Conservation (phyloP, 805 yeast genomes). For the Starmerella sp. region DNA sequence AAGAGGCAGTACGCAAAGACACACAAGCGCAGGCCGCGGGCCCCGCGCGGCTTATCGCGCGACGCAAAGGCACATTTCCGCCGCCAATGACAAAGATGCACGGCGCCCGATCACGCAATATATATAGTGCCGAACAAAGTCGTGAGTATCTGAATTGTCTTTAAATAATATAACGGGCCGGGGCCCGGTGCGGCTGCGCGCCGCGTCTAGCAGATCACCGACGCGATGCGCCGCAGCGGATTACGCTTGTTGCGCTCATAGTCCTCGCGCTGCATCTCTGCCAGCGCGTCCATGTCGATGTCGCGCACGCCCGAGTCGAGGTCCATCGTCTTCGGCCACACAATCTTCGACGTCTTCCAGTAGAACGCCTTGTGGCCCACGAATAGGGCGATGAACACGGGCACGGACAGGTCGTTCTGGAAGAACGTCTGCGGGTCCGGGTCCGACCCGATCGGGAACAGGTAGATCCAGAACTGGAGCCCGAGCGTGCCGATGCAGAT, state of each 20-base stretch:
- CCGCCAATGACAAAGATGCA: neutral
- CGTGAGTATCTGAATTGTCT: neutral
- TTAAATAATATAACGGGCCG: neutral
- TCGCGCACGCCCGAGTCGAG: conserved; percentile 54
- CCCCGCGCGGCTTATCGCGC: too few relatives aligned
- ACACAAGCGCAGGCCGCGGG: neutral
- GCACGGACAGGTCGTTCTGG: conserved; percentile 39
- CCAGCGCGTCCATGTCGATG: conserved; percentile 42
- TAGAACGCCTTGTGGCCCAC: conserved; percentile 24
- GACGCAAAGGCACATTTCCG: conserved; percentile 1
- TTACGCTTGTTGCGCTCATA: conserved; percentile 32
- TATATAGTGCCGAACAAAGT: neutral
- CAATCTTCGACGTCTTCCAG: conserved; percentile 31
- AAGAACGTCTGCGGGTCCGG: conserved; percentile 23
- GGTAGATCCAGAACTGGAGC: conserved; percentile 75
- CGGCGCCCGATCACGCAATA: neutral
- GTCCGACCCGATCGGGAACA: conserved; percentile 48
- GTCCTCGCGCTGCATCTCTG: conserved; percentile 45
- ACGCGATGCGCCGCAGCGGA: conserved; percentile 14
- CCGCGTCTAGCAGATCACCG: conserved; percentile 8
- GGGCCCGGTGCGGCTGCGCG: neutral
- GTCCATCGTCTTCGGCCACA: conserved; percentile 41
- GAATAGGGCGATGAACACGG: conserved; percentile 16
- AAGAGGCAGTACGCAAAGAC: neutral
- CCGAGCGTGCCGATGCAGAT: conserved; percentile 50